Percentiles rank a stretch among this genome's conserved stretches.
phyloP scores from a whole-genome alignment of 2,329 filamentous ascomycete genomes.

The Aspergillus sp. region DNA sequence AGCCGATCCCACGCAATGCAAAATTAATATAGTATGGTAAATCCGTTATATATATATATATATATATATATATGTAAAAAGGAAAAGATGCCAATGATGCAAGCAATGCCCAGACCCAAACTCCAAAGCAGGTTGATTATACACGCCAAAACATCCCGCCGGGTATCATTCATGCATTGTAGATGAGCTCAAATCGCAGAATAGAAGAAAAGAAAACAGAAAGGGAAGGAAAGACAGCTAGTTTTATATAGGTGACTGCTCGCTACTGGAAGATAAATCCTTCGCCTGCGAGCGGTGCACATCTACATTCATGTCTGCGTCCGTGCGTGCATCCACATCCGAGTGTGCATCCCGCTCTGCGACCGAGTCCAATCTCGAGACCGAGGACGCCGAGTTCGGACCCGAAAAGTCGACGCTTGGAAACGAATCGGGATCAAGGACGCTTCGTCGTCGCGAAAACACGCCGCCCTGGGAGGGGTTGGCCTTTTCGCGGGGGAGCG shows the following conservation, averaged over 20 bases:
- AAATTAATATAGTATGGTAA: no score
- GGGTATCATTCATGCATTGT: slow-evolving; percentile 5
- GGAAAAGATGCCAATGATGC: background rate
- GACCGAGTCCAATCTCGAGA: background rate
- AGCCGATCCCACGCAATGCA: no score
- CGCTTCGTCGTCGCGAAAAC: slow-evolving; percentile 29
- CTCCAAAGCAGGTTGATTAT: background rate
- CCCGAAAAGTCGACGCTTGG: slow-evolving; percentile 15
- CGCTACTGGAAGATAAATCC: background rate
- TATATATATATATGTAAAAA: background rate
- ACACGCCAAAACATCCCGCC: background rate
- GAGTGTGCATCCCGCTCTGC: background rate
- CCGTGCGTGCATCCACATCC: background rate
- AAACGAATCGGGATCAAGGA: slow-evolving; percentile 23
- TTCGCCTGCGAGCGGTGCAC: background rate
- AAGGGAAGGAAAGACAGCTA: background rate
- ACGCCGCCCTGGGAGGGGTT: slow-evolving; percentile 31
- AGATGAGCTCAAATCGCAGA: background rate
- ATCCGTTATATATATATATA: no score
- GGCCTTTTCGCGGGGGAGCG: slow-evolving; percentile 28
- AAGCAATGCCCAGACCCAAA: background rate
- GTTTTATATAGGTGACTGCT: background rate
- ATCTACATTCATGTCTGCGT: background rate
- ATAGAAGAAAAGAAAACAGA: background rate
- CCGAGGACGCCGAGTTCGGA: background rate